Evolutionary conservation across 352 stramenopile species (phyloP), one percentile per base, ranked within the genome.

Genomic region (Halophytophthora polymorphica): DNA sequence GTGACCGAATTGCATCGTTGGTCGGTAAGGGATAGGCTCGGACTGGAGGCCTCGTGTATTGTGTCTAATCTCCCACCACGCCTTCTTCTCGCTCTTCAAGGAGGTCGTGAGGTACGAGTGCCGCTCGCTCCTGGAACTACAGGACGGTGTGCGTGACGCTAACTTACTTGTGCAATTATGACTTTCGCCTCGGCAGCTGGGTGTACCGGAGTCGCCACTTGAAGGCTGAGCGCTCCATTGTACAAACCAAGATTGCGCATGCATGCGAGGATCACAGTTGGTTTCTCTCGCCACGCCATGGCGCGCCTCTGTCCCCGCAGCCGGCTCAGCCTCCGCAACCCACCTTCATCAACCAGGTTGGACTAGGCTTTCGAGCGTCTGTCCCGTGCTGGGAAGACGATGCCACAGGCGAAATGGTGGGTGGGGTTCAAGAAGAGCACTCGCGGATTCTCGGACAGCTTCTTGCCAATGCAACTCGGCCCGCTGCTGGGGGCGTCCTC

Each of bases 1-100:
- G 18, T 41, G 15, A 17, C 19, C n/a, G 10, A 35, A 28, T 37
- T 37, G 17, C 11, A 41, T n/a, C 2, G 25, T 31, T 31, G 25
- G 6, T 19, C 6, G 21, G 21, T n/a, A 69, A 35, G 10, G 12
- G 21, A 28, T n/a, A 69, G 38, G 10, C n/a, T 48, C 61, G 15
- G 28, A 46, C 23, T 86, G 73, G 77, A 70, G 62, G 8, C 76
- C 79, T 48, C 71, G 68, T 15, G 83, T 90, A 6, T 64, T 88
- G 36, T 93, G 83, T 35, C 39, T 93, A 17, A 84, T 93, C 53
- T 93, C 83, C 35, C 77, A 88, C 41, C 78, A 90, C 53, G 73
- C 83, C 13, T 87, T 90, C 56, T 88, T 93, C 56, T 87, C 78
- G 43, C 69, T 93, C 8, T 89, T 91, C 46, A 89, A 88, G 38